These are phyloP conservation scores for Lentinula raphanica DNA, from an alignment of 768 basidiomycete genomes.

Conservation along the genomic window DNA sequence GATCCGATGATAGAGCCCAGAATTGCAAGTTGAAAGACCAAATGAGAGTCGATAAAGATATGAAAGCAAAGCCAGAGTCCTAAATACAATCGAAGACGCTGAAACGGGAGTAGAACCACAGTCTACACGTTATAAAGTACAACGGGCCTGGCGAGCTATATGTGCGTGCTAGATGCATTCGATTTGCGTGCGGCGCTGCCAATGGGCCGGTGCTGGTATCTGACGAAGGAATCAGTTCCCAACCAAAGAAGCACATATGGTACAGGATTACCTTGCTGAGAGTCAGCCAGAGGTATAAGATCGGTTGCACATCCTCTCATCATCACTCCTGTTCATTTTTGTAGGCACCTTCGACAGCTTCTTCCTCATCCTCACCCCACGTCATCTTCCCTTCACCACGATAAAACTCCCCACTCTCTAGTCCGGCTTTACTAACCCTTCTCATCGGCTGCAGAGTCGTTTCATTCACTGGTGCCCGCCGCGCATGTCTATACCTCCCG, in stretches of 20 bases:
- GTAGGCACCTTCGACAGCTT: background rate
- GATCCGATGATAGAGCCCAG: background rate
- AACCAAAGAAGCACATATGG: background rate
- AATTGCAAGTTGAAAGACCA: background rate
- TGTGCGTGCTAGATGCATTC: background rate
- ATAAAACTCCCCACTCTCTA: slow-evolving; percentile 51
- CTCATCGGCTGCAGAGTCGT: slow-evolving; percentile 85
- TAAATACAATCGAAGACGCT: background rate
- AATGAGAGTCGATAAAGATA: background rate
- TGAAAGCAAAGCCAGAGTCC: background rate
- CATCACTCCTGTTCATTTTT: background rate
- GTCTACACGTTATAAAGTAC: background rate
- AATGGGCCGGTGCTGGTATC: background rate
- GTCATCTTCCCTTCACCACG: background rate
- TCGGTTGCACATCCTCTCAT: background rate
- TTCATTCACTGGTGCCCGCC: slow-evolving; percentile 84
- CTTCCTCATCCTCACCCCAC: slow-evolving; percentile 1
- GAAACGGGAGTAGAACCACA: background rate
- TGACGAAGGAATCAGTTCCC: no score
- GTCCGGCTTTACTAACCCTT: slow-evolving; percentile 87
- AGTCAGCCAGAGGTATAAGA: background rate
- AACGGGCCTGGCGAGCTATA: slow-evolving; percentile 1
- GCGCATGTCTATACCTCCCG: slow-evolving; percentile 83
- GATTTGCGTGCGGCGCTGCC: background rate
- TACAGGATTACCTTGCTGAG: background rate